Percentiles rank a stretch among this genome's conserved stretches.
phyloP scores from a whole-genome alignment of 1,139 yeast genomes.

The Kodamaea anthophila region DNA sequence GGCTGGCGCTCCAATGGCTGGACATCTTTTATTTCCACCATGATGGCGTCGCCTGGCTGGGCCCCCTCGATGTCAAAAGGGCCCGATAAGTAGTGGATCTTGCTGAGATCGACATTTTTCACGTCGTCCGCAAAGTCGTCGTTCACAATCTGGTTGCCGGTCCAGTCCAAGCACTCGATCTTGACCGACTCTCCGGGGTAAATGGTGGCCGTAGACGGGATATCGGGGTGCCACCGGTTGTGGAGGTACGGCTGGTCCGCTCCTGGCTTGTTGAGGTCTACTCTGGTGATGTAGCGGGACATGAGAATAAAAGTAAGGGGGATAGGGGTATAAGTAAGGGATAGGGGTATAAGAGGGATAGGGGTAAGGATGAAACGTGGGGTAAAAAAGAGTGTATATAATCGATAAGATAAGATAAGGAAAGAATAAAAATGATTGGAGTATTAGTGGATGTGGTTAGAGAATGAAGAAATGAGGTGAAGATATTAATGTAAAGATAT shows the following conservation, averaged over 20 bases:
- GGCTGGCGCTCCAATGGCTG: constrained; percentile 47
- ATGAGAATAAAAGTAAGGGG: too few species aligned
- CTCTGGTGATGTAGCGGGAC: too few species aligned
- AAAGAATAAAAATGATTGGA: too few species aligned
- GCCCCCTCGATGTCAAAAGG: constrained; percentile 41
- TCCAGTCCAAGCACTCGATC: constrained; percentile 48
- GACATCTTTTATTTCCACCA: constrained; percentile 44
- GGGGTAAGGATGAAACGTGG: too few species aligned
- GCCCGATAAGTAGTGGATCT: constrained; percentile 44
- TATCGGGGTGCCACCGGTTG: constrained; percentile 50
- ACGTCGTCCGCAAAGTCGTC: constrained; percentile 43
- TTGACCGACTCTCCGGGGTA: constrained; percentile 38
- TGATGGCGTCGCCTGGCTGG: constrained; percentile 42
- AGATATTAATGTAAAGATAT: too few species aligned
- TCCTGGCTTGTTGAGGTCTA: constrained; percentile 38
- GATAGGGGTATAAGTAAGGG: too few species aligned
- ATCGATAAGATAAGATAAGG: too few species aligned
- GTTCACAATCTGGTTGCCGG: constrained; percentile 45
- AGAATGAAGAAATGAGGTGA: too few species aligned
- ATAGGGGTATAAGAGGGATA: too few species aligned
- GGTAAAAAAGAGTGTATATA: too few species aligned
- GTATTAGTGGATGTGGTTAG: too few species aligned
- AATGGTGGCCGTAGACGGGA: constrained; percentile 34
- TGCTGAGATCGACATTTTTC: constrained; percentile 35
- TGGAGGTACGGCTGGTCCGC: constrained; percentile 41